Evolutionary conservation across 371 early-diverging fungal species (phyloP).

Genomic region (Apophysomyces variabilis): DNA sequence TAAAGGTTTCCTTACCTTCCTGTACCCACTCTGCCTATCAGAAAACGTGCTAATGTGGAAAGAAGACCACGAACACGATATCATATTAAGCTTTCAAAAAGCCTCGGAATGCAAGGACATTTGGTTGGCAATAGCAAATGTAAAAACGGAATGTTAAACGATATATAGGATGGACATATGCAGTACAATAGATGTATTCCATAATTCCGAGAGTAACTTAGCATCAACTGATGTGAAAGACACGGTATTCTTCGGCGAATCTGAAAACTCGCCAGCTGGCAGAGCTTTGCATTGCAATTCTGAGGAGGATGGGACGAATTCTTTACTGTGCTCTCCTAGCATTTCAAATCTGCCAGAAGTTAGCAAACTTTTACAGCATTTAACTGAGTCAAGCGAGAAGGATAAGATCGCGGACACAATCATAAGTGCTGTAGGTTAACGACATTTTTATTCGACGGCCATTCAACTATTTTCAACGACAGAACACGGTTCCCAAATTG

Average conservation of each 20-base stretch:
- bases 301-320: neutral
- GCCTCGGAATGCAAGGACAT: conserved; percentile 61
- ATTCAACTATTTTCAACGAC: neutral
- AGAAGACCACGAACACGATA: conserved; percentile 70
- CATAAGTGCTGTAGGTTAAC: neutral
- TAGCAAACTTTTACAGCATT: neutral
- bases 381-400: neutral
- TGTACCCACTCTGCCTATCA: conserved; percentile 22
- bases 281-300: neutral
- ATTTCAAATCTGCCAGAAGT: neutral
- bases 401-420: neutral
- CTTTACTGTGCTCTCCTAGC: neutral
- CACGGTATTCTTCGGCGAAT: no score
- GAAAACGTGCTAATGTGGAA: conserved; percentile 85
- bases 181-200: neutral
- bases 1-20: neutral
- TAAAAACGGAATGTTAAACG: neutral
- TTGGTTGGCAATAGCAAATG: neutral
- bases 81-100: conserved; percentile 86
- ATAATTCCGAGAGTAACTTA: no score
- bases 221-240: no score
- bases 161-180: neutral
- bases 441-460: neutral
- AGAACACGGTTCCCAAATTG: neutral
- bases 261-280: no score